Percentiles rank a stretch among this genome's conserved stretches.
Evolutionary conservation across 2,329 filamentous ascomycete species (phyloP).

Genomic region (Phaeosphaeriaceae sp.): DNA sequence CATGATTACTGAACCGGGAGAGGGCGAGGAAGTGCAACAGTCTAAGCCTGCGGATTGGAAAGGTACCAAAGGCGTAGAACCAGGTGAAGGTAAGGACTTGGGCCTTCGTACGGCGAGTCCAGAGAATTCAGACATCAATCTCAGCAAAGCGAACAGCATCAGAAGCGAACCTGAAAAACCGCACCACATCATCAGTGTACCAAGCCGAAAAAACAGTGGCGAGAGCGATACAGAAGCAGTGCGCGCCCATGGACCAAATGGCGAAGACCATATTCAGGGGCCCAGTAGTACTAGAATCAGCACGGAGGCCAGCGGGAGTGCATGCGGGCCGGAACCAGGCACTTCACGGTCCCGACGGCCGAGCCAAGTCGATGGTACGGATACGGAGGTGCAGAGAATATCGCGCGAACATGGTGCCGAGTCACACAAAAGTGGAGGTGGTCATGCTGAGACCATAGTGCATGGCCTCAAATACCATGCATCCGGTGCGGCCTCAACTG

Average conservation of each 20-base stretch:
- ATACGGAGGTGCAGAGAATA: constrained; percentile 5
- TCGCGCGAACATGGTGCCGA: constrained; percentile 14
- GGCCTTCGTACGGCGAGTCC: constrained; percentile 71
- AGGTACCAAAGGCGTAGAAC: constrained; percentile 53
- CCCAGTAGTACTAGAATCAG: constrained; percentile 24
- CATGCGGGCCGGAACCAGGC: constrained; percentile 17
- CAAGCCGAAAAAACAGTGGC: constrained; percentile 35
- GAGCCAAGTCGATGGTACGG: constrained; percentile 22
- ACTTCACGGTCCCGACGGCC: constrained; percentile 20
- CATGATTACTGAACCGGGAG: constrained; percentile 68
- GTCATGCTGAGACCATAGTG: constrained; percentile 27
- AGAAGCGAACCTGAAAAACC: constrained; percentile 50
- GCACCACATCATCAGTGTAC: constrained; percentile 31
- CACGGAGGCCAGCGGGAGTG: constrained; percentile 20
- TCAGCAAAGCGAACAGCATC: constrained; percentile 77
- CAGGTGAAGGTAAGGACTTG: constrained; percentile 65
- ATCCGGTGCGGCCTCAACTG: constrained; percentile 43
- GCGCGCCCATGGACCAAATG: constrained; percentile 46
- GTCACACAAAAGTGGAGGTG: constrained; percentile 21
- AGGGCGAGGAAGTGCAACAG: constrained; percentile 73
- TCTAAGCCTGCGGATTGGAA: constrained; percentile 77
- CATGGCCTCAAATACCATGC: constrained; percentile 38
- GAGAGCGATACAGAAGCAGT: constrained; percentile 49
- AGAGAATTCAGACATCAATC: constrained; percentile 61
- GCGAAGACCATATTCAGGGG: constrained; percentile 40